Evolutionary conservation across 257 asterid genomes (phyloP), one percentile per base, ranked within the genome.

Genomic region (Solanum dulcamara): DNA sequence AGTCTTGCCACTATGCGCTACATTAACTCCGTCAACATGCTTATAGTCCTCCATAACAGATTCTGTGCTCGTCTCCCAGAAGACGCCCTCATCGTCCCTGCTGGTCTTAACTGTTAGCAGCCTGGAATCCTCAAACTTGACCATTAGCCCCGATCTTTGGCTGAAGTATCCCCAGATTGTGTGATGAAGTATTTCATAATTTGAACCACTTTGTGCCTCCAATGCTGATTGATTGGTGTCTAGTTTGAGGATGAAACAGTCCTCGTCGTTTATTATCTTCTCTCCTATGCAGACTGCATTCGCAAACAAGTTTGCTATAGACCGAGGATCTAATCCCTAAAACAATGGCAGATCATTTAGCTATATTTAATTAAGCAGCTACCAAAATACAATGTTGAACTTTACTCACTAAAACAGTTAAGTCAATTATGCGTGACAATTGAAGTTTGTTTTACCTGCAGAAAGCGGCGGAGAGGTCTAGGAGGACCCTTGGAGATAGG

Each of bases 201-300:
- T 92, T 0, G 96, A 90, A 10, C 93, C 92, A 7, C 96, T 90
- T 53, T 96, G 99, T 3, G 92, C 95, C 85, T 94, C 98, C 17
- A 96, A 88, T 0, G 91, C 89, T 20, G 97, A 74, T 68, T 96
- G 99, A 90, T 91, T 91, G 3, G 98, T 88, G 88, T 94, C 99
- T 8, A 96, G 90, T 90, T 96, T 96, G 11, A 96, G 92, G 42
- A 94, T 94, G 92, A 96, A 93, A 85, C 98, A 96, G 26, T 96
- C 98, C 86, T 96, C 97, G 5, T 91, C 93, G 85, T 93, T 94
- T 83, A 96, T 93, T 82, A 96, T 91, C 93, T 94, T 93, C 84
- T 96, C 98, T 5, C 98, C 98, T 5, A 96, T 96, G 90, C 99
- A 96, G 5, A 96, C 96, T 35, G 99, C 99, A 15, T 93, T 98